Conservation (phyloP, 2,329 filamentous ascomycete genomes). For the Xenosphaeropsis pyriputrescens region DNA sequence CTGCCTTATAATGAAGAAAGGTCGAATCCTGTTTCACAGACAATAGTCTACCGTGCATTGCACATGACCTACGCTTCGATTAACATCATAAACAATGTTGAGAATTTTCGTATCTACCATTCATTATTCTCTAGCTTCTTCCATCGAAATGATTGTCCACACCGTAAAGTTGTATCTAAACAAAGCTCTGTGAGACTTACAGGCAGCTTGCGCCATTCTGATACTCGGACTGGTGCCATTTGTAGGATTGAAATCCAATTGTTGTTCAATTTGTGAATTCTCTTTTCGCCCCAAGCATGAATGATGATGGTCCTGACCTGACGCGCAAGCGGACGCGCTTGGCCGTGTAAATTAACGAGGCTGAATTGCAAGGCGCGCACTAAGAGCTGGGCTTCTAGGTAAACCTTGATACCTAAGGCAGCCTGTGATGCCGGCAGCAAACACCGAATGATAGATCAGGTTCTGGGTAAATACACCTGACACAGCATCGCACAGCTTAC, state of each 20-base stretch:
- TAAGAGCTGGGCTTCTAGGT: no score
- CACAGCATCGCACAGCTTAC: neutral
- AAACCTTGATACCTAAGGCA: no score
- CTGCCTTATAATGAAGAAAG: constrained; percentile 66
- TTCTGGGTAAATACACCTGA: neutral
- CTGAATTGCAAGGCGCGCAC: no score
- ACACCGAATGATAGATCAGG: no score
- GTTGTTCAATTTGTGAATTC: no score
- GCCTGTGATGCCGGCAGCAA: no score
- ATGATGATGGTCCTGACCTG: neutral
- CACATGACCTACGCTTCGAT: constrained; percentile 47
- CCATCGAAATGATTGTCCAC: constrained; percentile 96
- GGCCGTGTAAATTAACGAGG: neutral
- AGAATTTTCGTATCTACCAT: constrained; percentile 39
- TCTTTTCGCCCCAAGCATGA: no score
- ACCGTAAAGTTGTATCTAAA: constrained; percentile 86
- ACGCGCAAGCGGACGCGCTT: neutral
- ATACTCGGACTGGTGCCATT: constrained; percentile 27
- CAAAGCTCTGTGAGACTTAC: constrained; percentile 74
- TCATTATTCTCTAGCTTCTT: constrained; percentile 67
- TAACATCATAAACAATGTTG: no score
- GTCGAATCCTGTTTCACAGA: constrained; percentile 70
- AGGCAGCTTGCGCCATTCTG: constrained; percentile 79
- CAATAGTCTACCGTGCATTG: constrained; percentile 71
- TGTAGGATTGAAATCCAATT: no score